Evolutionary conservation across 208 protist genomes (phyloP).

Genomic region (Trypanosoma vivax): DNA sequence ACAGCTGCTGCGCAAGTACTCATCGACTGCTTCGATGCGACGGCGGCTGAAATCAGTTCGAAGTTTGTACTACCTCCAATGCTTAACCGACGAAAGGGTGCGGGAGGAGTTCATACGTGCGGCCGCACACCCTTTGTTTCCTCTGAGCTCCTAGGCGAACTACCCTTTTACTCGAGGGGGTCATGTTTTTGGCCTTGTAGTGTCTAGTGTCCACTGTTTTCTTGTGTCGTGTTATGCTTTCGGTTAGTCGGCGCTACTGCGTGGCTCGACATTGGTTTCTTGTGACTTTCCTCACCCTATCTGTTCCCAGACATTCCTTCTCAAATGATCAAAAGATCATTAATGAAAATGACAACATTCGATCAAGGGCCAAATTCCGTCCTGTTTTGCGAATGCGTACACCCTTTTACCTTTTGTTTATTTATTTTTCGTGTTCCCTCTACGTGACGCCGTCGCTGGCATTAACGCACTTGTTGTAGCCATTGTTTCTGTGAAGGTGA

Average conservation of each 20-base stretch:
- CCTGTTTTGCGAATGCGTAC: not conserved
- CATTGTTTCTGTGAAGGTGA: not conserved
- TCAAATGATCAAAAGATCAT: too few species aligned
- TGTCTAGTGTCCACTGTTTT: too few species aligned
- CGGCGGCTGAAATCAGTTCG: conserved; percentile 27
- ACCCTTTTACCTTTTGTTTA: not conserved
- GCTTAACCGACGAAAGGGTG: conserved; percentile 44
- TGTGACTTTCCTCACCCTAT: too few species aligned
- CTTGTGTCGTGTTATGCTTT: too few species aligned
- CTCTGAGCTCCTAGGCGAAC: conserved; percentile 14
- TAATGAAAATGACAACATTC: not conserved
- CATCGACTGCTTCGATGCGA: conserved; percentile 29
- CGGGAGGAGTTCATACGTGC: conserved; percentile 57
- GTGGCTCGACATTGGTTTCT: too few species aligned
- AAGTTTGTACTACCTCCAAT: conserved; percentile 61
- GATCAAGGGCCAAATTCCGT: too few species aligned
- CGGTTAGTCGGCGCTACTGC: too few species aligned
- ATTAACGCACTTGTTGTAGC: conserved; percentile 6
- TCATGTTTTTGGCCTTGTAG: too few species aligned
- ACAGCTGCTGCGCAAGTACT: conserved; percentile 40
- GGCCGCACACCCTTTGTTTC: conserved; percentile 48
- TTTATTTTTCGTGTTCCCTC: not conserved
- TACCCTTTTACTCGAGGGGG: not conserved
- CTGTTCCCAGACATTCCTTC: too few species aligned
- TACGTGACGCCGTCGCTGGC: not conserved